A percentile compares a stretch with the other conserved stretches of the same genome.
Conservation (phyloP, 805 yeast genomes). For the Lachancea dasiensis region DNA sequence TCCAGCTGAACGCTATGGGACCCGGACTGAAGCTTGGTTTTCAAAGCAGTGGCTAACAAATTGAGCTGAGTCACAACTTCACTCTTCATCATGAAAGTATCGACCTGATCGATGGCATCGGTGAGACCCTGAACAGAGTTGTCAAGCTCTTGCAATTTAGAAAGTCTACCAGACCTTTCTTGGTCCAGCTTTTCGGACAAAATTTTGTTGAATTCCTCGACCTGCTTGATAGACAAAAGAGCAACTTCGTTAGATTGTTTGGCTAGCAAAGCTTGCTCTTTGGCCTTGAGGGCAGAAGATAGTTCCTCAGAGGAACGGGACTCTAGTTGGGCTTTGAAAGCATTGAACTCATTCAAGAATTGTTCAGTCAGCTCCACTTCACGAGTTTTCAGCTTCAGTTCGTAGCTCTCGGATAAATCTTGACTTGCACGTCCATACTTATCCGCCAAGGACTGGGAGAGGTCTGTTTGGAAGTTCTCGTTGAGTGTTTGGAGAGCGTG, state of each 20-base stretch:
- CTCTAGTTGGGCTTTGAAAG: constrained; percentile 56
- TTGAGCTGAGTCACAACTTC: constrained; percentile 31
- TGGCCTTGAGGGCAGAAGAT: constrained; percentile 57
- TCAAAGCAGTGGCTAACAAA: constrained; percentile 19
- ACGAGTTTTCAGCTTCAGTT: constrained; percentile 30
- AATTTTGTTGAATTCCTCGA: constrained; percentile 56
- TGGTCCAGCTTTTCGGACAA: constrained; percentile 54
- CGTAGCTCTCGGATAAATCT: constrained; percentile 22
- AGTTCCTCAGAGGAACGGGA: constrained; percentile 53
- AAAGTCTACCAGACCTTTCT: constrained; percentile 76
- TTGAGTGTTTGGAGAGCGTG: constrained; percentile 14
- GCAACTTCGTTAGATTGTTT: constrained; percentile 72
- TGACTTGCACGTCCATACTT: constrained; percentile 17
- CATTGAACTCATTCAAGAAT: constrained; percentile 54
- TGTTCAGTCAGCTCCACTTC: constrained; percentile 54
- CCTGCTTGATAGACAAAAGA: constrained; percentile 60
- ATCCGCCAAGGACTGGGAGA: constrained; percentile 13
- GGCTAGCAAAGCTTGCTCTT: constrained; percentile 55
- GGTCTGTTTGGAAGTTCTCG: constrained; percentile 12
- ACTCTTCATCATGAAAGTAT: constrained; percentile 34
- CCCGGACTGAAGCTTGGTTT: constrained; percentile 19
- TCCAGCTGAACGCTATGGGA: constrained; percentile 31
- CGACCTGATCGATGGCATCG: constrained; percentile 37
- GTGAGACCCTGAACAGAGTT: constrained; percentile 45
- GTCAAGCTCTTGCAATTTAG: constrained; percentile 57